A percentile compares a stretch with the other conserved stretches of the same genome.
phyloP scores from a whole-genome alignment of 1,284 basidiomycete genomes.

The Heterobasidion irregulare region DNA sequence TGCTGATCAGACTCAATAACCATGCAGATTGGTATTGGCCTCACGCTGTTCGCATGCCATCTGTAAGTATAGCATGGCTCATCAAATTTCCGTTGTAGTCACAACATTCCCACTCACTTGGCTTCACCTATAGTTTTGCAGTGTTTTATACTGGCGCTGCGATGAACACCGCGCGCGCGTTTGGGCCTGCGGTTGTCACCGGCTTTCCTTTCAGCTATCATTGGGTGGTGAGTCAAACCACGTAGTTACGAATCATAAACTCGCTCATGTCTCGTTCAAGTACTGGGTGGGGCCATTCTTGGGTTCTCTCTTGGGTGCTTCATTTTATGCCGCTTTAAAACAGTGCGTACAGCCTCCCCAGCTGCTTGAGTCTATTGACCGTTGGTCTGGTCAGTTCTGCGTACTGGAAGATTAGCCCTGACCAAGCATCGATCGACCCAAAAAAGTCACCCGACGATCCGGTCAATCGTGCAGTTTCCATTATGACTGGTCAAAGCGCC shows the following conservation, averaged over 20 bases:
- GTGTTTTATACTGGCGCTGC: conserved; percentile 50
- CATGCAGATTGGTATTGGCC: conserved; percentile 55
- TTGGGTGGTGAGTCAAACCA: conserved; percentile 42
- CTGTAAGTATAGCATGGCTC: conserved; percentile 33
- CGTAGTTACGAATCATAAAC: conserved; percentile 6
- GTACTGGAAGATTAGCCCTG: conserved; percentile 47
- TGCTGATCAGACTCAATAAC: background rate
- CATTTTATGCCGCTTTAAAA: conserved; percentile 50
- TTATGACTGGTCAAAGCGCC: background rate
- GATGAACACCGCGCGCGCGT: conserved; percentile 69
- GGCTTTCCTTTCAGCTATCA: conserved; percentile 46
- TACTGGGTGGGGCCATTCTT: conserved; percentile 59
- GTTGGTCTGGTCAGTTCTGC: conserved; percentile 22
- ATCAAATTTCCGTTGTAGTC: background rate
- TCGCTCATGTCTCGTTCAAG: conserved; percentile 16
- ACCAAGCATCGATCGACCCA: conserved; percentile 35
- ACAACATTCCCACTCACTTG: background rate
- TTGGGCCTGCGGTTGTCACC: conserved; percentile 65
- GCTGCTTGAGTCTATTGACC: background rate
- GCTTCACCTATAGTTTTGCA: conserved; percentile 20
- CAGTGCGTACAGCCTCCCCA: conserved; percentile 23
- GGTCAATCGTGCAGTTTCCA: conserved; percentile 9
- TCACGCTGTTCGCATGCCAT: conserved; percentile 61
- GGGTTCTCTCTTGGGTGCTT: conserved; percentile 49
- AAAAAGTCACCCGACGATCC: conserved; percentile 31